Conservation (phyloP, 108 stramenopile genomes). For the Phaeodactylum tricornutum region DNA sequence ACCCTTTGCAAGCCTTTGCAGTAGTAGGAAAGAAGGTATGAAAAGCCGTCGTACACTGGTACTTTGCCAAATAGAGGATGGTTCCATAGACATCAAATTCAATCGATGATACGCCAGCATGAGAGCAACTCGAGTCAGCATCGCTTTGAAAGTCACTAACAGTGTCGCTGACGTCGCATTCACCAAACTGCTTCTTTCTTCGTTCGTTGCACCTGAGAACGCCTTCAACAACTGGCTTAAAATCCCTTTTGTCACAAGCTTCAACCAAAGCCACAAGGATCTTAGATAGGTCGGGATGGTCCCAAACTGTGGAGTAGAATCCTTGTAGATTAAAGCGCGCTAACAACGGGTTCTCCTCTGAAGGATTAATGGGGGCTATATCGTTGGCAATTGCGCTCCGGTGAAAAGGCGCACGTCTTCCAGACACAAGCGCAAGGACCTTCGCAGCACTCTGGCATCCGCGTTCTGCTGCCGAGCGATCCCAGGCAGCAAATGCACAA, state of each 20-base stretch:
- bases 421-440: too few species aligned
- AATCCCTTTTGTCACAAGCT: constrained; percentile 77
- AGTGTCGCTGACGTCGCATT: constrained; percentile 17
- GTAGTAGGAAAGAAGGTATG: constrained; percentile 53
- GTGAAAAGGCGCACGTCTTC: constrained; percentile 3
- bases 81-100: constrained; percentile 74
- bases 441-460: constrained; percentile 57
- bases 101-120: background rate
- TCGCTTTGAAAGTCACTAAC: background rate
- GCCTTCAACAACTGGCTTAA: constrained; percentile 54
- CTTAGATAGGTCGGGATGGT: constrained; percentile 62
- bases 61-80: constrained; percentile 66
- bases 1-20: constrained; percentile 70
- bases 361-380: background rate
- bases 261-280: constrained; percentile 66
- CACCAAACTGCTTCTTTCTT: constrained; percentile 14
- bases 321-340: constrained; percentile 60
- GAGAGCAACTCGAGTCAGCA: background rate
- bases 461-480: constrained; percentile 44
- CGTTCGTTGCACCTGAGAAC: constrained; percentile 45
- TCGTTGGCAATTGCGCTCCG: background rate
- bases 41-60: constrained; percentile 75
- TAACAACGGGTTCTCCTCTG: constrained; percentile 46
- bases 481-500: constrained; percentile 73
- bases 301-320: constrained; percentile 70